phyloP scores from a whole-genome alignment of 805 yeast genomes.

The Sugiyamaella boreocaroliniensis region DNA sequence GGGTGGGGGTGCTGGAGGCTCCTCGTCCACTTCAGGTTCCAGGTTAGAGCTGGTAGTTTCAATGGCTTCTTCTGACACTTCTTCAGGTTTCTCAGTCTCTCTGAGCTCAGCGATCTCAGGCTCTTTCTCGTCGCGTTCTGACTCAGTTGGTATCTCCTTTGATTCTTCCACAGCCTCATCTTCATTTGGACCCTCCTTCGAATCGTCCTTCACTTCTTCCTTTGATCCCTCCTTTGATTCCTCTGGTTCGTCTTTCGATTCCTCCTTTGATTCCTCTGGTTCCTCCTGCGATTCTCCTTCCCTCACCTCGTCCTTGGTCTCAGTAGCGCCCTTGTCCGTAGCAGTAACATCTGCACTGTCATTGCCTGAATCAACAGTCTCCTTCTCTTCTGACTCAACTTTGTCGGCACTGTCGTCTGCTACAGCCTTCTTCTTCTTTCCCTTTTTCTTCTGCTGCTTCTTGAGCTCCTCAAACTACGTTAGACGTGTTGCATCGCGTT shows the following conservation, averaged over 20 bases:
- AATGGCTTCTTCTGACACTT: neutral
- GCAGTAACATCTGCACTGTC: slow-evolving; percentile 8
- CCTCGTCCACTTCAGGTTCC: neutral
- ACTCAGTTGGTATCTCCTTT: neutral
- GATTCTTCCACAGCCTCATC: neutral
- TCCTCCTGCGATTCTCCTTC: neutral
- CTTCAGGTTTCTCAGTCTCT: neutral
- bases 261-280: slow-evolving; percentile 10
- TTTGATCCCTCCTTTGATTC: slow-evolving; percentile 12
- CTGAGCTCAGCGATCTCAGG: neutral
- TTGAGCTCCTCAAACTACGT: slow-evolving; percentile 58
- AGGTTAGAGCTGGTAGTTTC: neutral
- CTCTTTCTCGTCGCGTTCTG: neutral
- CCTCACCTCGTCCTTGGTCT: neutral
- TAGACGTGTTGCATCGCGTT: neutral
- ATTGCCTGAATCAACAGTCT: slow-evolving; percentile 2
- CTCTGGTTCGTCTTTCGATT: slow-evolving; percentile 12
- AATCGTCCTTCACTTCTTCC: slow-evolving; percentile 12
- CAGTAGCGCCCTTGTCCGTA: slow-evolving; percentile 3
- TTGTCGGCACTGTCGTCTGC: slow-evolving; percentile 6
- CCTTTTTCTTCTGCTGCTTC: slow-evolving; percentile 46
- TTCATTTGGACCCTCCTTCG: slow-evolving; percentile 8
- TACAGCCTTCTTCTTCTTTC: slow-evolving; percentile 37
- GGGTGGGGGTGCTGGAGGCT: neutral
- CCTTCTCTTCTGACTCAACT: slow-evolving; percentile 5